These are phyloP conservation scores for Conoideocrella luteorostrata DNA, from an alignment of 2,329 filamentous ascomycete species.

Conservation along the genomic window DNA sequence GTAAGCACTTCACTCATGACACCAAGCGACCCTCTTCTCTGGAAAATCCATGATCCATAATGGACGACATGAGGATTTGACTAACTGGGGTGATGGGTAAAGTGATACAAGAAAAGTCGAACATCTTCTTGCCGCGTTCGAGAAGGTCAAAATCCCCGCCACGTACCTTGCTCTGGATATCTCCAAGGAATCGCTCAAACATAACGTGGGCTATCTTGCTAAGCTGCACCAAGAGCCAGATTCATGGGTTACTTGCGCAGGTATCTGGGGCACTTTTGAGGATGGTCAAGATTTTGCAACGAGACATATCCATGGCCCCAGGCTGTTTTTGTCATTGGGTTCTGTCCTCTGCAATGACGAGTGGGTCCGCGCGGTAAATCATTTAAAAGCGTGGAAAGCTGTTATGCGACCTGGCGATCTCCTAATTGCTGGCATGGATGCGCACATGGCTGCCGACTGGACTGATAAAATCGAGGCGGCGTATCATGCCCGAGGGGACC, in stretches of 20 bases:
- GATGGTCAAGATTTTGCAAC: slow-evolving; percentile 26
- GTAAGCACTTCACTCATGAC: slow-evolving; percentile 21
- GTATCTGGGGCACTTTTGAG: slow-evolving; percentile 34
- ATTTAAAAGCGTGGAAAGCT: slow-evolving; percentile 30
- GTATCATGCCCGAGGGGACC: slow-evolving; percentile 30
- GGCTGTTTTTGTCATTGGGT: slow-evolving; percentile 34
- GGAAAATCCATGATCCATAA: too few relatives aligned
- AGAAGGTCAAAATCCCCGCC: slow-evolving; percentile 20
- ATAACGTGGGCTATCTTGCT: slow-evolving; percentile 27
- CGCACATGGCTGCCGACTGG: slow-evolving; percentile 25
- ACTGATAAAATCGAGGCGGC: slow-evolving; percentile 33
- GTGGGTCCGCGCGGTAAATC: slow-evolving; percentile 27
- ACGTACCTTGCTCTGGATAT: slow-evolving; percentile 36
- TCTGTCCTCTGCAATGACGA: slow-evolving; percentile 37
- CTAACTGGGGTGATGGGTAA: background rate
- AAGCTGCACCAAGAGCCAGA: slow-evolving; percentile 19
- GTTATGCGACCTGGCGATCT: slow-evolving; percentile 27
- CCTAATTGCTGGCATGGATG: slow-evolving; percentile 36
- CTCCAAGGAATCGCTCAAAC: slow-evolving; percentile 27
- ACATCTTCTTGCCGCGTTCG: slow-evolving; percentile 29
- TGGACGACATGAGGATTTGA: background rate
- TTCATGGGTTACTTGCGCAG: slow-evolving; percentile 26
- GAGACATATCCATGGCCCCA: slow-evolving; percentile 21
- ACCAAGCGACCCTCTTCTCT: too few relatives aligned
- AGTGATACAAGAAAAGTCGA: slow-evolving; percentile 36